Percentiles rank a stretch among this genome's conserved stretches.
phyloP scores from a whole-genome alignment of 495 filamentous ascomycete genomes.

The Symbiotaphrina buchneri region DNA sequence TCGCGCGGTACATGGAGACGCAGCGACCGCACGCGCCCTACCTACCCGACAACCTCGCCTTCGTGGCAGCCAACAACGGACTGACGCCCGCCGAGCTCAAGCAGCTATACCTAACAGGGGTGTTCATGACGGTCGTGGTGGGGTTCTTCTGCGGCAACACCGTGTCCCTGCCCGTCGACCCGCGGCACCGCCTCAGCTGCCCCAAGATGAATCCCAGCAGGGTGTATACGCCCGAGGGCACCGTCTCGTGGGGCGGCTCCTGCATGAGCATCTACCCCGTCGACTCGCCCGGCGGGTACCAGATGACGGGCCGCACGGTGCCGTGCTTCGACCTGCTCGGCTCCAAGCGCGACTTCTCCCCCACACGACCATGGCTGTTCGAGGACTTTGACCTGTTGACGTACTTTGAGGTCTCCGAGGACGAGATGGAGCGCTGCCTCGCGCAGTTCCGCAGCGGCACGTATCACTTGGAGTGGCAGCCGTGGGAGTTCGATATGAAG shows the following conservation, averaged over 20 bases:
- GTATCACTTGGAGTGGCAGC: conserved; percentile 24
- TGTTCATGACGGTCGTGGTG: conserved; percentile 27
- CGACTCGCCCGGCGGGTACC: conserved; percentile 34
- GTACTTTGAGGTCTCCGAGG: conserved; percentile 27
- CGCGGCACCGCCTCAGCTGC: conserved; percentile 24
- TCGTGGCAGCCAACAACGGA: conserved; percentile 33
- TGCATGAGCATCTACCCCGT: conserved; percentile 32
- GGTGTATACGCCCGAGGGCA: conserved; percentile 31
- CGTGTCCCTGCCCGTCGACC: conserved; percentile 30
- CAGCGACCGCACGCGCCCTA: conserved; percentile 34
- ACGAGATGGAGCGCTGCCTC: conserved; percentile 20
- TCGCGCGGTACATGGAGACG: conserved; percentile 30
- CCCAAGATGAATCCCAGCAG: conserved; percentile 37
- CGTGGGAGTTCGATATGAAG: conserved; percentile 26
- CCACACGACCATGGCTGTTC: conserved; percentile 27
- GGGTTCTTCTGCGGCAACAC: conserved; percentile 34
- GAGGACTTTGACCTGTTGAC: conserved; percentile 31
- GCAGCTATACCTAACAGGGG: conserved; percentile 21
- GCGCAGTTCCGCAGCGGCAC: conserved; percentile 20
- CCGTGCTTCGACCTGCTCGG: conserved; percentile 30
- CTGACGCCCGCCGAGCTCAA: conserved; percentile 22
- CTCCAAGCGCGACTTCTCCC: conserved; percentile 20
- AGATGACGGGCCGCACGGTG: conserved; percentile 29
- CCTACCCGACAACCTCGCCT: conserved; percentile 31
- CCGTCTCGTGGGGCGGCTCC: conserved; percentile 27